phyloP scores from a whole-genome alignment of 805 yeast species.

The Hanseniaspora jakobsenii region DNA sequence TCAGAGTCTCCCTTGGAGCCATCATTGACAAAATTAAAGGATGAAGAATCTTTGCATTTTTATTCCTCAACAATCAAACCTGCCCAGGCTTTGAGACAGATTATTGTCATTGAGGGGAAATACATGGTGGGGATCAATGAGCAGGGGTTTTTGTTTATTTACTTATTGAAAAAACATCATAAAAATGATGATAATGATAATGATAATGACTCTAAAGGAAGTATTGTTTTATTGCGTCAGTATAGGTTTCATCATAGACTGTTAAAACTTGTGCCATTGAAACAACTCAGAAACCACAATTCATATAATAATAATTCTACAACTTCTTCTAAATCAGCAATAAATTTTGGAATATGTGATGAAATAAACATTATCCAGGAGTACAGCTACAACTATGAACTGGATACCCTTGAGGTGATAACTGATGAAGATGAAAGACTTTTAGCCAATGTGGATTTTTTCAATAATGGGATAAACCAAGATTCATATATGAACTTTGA shows the following conservation, averaged over 20 bases:
- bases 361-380: background rate
- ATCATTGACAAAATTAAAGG: no score
- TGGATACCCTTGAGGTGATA: background rate
- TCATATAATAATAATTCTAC: no score
- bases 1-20: no score
- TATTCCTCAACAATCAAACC: conserved; percentile 7
- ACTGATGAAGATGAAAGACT: background rate
- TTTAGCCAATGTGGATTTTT: background rate
- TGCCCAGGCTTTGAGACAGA: background rate
- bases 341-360: conserved; percentile 5
- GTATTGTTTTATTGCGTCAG: background rate
- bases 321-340: no score
- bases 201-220: background rate
- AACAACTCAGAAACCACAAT: background rate
- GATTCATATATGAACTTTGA: conserved; percentile 3
- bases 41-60: background rate
- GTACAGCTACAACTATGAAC: background rate
- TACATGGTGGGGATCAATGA: background rate
- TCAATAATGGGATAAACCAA: conserved; percentile 1
- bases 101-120: background rate
- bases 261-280: background rate
- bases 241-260: background rate
- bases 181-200: no score
- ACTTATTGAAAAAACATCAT: no score
- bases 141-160: conserved; percentile 1